Conservation (phyloP, 495 filamentous ascomycete species). For the Lasiosphaeriaceae sp. region DNA sequence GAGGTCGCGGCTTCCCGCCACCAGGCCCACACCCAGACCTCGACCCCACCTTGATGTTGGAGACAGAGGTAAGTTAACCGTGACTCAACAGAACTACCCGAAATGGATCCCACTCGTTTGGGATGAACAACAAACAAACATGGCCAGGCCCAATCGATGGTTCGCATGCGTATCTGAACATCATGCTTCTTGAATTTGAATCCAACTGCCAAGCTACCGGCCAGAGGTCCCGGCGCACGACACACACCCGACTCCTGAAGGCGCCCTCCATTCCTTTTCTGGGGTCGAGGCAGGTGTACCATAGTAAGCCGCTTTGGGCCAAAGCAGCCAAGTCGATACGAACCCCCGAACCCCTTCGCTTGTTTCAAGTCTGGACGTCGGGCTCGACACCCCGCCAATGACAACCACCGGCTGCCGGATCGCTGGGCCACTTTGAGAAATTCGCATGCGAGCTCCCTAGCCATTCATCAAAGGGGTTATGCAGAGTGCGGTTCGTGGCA, state of each 20-base stretch:
- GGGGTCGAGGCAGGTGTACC: constrained; percentile 6
- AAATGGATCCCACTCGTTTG: not conserved
- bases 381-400: constrained; percentile 28
- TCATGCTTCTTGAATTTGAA: not conserved
- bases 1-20: not conserved
- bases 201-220: not conserved
- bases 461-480: constrained; percentile 32
- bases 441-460: constrained; percentile 10
- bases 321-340: constrained; percentile 9
- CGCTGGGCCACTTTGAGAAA: constrained; percentile 19
- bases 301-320: constrained; percentile 21
- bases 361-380: constrained; percentile 38
- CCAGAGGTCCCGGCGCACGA: not conserved
- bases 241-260: constrained; percentile 3
- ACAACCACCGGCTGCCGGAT: constrained; percentile 13
- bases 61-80: too few relatives aligned
- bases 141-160: constrained; percentile 8
- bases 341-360: constrained; percentile 24
- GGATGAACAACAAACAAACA: not conserved
- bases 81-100: constrained; percentile 7
- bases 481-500: constrained; percentile 10
- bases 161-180: not conserved
- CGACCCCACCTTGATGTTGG: not conserved
- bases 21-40: not conserved
- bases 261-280: constrained; percentile 5